Conservation (phyloP, 179 eudicot genomes). For the Heliamphora pulchella region DNA sequence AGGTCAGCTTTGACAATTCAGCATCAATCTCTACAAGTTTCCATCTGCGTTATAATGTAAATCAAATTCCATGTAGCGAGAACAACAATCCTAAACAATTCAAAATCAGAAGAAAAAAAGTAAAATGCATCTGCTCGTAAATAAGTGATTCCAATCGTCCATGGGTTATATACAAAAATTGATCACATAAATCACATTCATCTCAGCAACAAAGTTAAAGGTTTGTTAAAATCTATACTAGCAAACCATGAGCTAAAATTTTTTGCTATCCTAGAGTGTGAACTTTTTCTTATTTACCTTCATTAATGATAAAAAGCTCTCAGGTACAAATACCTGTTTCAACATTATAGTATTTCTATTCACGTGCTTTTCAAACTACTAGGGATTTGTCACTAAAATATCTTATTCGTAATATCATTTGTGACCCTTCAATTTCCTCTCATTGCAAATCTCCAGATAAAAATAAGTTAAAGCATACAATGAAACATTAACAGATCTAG, state of each 20-base stretch:
- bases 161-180: neutral
- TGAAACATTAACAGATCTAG: neutral
- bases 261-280: neutral
- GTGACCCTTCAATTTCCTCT: too few relatives aligned
- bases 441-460: too few relatives aligned
- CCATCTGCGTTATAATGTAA: slow-evolving; percentile 51
- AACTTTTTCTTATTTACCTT: neutral
- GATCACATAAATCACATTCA: slow-evolving; percentile 9
- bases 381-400: too few relatives aligned
- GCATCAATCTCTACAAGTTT: slow-evolving; percentile 95
- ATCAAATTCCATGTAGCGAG: neutral
- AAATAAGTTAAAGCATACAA: neutral
- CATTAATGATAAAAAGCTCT: neutral
- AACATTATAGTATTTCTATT: neutral
- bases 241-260: neutral
- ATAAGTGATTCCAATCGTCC: neutral
- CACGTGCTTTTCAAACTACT: too few relatives aligned
- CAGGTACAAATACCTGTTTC: neutral
- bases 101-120: neutral
- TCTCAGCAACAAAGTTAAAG: neutral
- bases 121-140: neutral
- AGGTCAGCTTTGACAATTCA: slow-evolving; percentile 48
- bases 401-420: too few relatives aligned
- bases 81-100: neutral
- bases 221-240: neutral